phyloP scores from a whole-genome alignment of 768 basidiomycete genomes.

The Lactarius sanguifluus region DNA sequence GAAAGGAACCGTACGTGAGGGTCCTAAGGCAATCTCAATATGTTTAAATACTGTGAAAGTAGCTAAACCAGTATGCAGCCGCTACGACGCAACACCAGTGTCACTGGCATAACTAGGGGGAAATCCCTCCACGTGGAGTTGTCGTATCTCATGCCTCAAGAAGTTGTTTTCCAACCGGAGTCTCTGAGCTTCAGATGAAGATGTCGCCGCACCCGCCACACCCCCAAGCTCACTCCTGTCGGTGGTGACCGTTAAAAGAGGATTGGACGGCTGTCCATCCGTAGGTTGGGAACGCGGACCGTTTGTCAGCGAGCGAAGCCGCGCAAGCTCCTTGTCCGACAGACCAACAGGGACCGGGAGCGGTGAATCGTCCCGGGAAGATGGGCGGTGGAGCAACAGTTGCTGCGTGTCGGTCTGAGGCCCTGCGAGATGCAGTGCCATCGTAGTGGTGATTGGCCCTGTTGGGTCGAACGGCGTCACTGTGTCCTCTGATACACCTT shows the following conservation, averaged over 20 bases:
- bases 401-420: too few relatives aligned
- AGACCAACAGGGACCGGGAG: neutral
- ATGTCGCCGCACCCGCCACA: neutral
- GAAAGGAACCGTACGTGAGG: too few relatives aligned
- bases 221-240: too few relatives aligned
- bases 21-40: too few relatives aligned
- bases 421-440: neutral
- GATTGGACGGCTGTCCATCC: neutral
- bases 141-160: neutral
- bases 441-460: neutral
- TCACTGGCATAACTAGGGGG: neutral
- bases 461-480: neutral
- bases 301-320: neutral
- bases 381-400: neutral
- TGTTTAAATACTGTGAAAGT: neutral
- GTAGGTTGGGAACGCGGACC: neutral
- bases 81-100: too few relatives aligned
- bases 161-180: neutral
- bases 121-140: neutral
- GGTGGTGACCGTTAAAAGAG: neutral
- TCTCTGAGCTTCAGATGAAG: neutral
- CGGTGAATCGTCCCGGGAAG: neutral
- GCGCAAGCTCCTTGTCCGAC: neutral
- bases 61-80: too few relatives aligned
- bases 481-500: neutral